These are phyloP conservation scores for Lipomyces lipofer DNA, from an alignment of 805 yeast species.

Conservation along the genomic window DNA sequence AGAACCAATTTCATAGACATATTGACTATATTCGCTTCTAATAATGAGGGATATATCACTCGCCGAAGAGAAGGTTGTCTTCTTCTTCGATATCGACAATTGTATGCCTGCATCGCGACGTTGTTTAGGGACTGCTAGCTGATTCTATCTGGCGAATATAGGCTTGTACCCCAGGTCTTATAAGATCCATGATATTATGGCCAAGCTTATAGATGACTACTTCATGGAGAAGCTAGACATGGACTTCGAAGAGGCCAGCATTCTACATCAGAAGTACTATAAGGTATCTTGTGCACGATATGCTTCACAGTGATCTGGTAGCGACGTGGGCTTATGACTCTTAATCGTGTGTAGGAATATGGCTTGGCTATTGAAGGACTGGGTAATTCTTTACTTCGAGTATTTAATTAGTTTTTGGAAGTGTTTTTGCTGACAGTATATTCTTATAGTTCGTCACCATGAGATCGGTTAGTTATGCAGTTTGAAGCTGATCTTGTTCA, in stretches of 20 bases:
- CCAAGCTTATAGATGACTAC: slow-evolving; percentile 75
- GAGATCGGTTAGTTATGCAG: slow-evolving; percentile 41
- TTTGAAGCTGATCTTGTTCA: background rate
- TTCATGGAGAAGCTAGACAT: slow-evolving; percentile 65
- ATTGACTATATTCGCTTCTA: background rate
- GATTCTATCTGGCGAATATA: slow-evolving; percentile 3
- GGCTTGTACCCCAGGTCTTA: slow-evolving; percentile 69
- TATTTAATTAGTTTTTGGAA: too few relatives aligned
- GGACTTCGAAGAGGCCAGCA: slow-evolving; percentile 69
- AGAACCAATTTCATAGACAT: too few relatives aligned
- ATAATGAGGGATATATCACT: background rate
- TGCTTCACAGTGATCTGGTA: background rate
- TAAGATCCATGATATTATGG: slow-evolving; percentile 84
- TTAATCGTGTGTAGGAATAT: slow-evolving; percentile 54
- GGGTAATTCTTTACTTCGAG: too few relatives aligned
- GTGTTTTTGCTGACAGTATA: too few relatives aligned
- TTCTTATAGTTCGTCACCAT: slow-evolving; percentile 50
- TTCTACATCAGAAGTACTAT: slow-evolving; percentile 73
- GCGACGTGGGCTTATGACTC: background rate
- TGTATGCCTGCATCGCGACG: slow-evolving; percentile 52
- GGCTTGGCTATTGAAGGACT: slow-evolving; percentile 94
- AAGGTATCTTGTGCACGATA: slow-evolving; percentile 32
- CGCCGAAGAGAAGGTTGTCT: slow-evolving; percentile 38
- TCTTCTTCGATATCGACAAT: slow-evolving; percentile 92
- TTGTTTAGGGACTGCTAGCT: background rate